Base-by-base conservation (phyloP, 805 yeast genomes). In the Kluyveromyces nonfermentans region DNA sequence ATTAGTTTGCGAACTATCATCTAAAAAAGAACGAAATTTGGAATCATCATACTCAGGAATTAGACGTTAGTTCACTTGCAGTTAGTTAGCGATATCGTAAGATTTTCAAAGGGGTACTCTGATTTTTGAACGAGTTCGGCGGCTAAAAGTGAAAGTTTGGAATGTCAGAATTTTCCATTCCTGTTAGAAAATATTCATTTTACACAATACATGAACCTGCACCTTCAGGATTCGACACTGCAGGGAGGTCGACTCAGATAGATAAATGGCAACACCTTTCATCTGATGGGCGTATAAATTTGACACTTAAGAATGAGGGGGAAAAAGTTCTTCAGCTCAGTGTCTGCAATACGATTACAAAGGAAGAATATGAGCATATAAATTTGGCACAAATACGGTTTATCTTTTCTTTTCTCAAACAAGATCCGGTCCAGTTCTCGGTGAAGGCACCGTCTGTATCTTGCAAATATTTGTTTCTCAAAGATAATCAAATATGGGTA, bases 371-470 rank as follows among this genome's bases (percentile, higher is more conserved):
- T 5, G 41, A 38, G 19, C 22, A 17, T 7, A 31, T 38, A 2
- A 22, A 38, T 28, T 38, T 38, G 15, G 17, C 18, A 9, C 17
- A 15, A 16, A 16, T 38, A 21, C n/a, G 31, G 16, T 14, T n/a
- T 4, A 15, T 15, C 6, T 38, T 38, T 28, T 25, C 41, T 4
- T 19, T 19, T 9, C 18, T 38, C 10, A 14, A 38, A 6, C 41
- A 38, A 12, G 44, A 46, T n/a, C 19, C 42, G 14, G 35, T 57
- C 14, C 61, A 56, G 42, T 58, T 57, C 31, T 50, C 62, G 5
- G 54, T 48, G 7, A 47, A 46, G 16, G 47, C 46, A 1, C 65
- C 65, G 1, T 46, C 58, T 1, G 44, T 60, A 5, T 50, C 63
- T 14, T 58, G 63, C 40, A 60, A 60, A 41, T 58, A 58, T 43